Evolutionary conservation across 1,139 yeast species (phyloP).

Genomic region (Citeromyces hawaiiensis): DNA sequence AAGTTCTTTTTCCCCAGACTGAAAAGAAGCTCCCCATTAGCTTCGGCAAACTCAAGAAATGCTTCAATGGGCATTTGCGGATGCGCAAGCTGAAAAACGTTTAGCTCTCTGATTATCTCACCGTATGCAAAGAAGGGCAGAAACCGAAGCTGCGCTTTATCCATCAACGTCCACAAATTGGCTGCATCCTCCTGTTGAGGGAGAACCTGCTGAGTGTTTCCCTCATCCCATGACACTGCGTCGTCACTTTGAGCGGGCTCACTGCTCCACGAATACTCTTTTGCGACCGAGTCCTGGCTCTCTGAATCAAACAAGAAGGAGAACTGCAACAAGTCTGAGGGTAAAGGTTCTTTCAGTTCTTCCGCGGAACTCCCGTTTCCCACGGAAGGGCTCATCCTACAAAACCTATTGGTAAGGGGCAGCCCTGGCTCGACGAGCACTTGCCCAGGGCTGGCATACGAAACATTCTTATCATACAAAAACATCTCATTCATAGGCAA

Average conservation of each 20-base stretch:
- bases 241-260: not conserved
- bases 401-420: not conserved
- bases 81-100: not conserved
- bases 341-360: not conserved
- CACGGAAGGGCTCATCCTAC: not conserved
- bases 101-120: not conserved
- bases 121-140: not conserved
- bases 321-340: not conserved
- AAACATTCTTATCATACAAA: not conserved
- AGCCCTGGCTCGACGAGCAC: not conserved
- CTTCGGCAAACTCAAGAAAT: not conserved
- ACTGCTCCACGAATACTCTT: not conserved
- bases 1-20: not conserved
- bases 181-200: not conserved
- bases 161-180: not conserved
- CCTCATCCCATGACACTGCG: not conserved
- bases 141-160: not conserved
- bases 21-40: not conserved
- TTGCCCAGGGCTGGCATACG: not conserved
- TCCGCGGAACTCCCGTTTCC: not conserved
- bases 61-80: not conserved
- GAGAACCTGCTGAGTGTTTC: not conserved
- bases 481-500: not conserved
- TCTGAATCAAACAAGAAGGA: not conserved
- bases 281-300: not conserved